phyloP scores from a whole-genome alignment of 2,329 filamentous ascomycete genomes.

The Epichloe glyceriae region DNA sequence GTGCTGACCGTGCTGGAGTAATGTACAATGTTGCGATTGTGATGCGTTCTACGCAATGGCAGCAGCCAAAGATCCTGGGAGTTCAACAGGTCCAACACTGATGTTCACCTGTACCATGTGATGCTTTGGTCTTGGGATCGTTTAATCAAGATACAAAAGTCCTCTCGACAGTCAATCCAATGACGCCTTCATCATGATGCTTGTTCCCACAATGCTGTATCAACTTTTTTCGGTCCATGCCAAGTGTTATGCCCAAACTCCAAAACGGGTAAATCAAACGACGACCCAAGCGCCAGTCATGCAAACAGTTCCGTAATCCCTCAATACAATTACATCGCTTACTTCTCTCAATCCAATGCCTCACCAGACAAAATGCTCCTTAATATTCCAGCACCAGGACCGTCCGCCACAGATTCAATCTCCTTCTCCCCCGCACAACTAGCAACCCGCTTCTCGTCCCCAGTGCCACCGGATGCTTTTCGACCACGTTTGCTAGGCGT shows the following conservation, averaged over 20 bases:
- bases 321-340: not conserved
- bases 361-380: conserved; percentile 49
- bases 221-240: not conserved
- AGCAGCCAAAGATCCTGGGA: too few relatives aligned
- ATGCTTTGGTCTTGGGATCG: too few relatives aligned
- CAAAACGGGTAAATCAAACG: not conserved
- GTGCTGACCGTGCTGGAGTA: too few relatives aligned
- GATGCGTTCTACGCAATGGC: too few relatives aligned
- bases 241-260: not conserved
- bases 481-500: conserved; percentile 61
- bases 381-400: conserved; percentile 47
- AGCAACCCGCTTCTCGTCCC: conserved; percentile 65
- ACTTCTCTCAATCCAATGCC: conserved; percentile 34
- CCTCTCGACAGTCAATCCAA: not conserved
- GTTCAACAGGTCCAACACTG: too few relatives aligned
- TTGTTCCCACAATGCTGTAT: not conserved
- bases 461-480: conserved; percentile 37
- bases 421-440: conserved; percentile 74
- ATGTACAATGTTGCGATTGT: too few relatives aligned
- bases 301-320: not conserved
- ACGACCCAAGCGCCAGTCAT: not conserved
- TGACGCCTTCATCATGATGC: not conserved
- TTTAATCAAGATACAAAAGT: not conserved
- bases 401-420: conserved; percentile 56
- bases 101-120: too few relatives aligned